Percentiles rank a stretch among this genome's conserved stretches.
Evolutionary conservation across 2,329 filamentous ascomycete species (phyloP).

Genomic region (Paraphaeosphaeria sporulosa): DNA sequence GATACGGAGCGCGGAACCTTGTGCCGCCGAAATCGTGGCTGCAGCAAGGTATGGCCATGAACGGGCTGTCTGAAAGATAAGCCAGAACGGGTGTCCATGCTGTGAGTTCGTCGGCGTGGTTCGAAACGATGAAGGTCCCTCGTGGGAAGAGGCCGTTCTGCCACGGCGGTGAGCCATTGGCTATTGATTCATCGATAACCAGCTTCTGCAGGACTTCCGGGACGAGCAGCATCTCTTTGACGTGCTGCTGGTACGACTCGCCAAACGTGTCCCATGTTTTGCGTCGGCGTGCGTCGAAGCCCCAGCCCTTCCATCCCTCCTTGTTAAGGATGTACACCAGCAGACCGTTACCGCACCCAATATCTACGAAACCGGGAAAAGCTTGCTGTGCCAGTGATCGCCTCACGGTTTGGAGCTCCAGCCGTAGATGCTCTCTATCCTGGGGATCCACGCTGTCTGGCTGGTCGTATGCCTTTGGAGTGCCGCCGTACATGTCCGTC

Average conservation of each 20-base stretch:
- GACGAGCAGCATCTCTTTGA: constrained; percentile 68
- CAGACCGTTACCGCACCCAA: constrained; percentile 94
- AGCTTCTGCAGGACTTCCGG: constrained; percentile 55
- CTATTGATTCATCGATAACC: neutral
- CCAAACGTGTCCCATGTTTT: constrained; percentile 85
- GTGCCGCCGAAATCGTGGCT: constrained; percentile 84
- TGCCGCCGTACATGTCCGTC: constrained; percentile 75
- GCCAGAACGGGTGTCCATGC: constrained; percentile 94
- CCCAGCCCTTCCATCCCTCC: constrained; percentile 86
- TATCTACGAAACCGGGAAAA: constrained; percentile 93
- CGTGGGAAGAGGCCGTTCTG: constrained; percentile 72
- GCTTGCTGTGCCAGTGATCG: constrained; percentile 23
- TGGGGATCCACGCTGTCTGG: neutral
- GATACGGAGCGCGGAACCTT: constrained; percentile 68
- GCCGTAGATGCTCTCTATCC: constrained; percentile 16
- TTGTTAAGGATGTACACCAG: constrained; percentile 81
- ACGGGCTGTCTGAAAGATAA: constrained; percentile 76
- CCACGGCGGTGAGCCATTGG: constrained; percentile 22
- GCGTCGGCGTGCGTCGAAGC: constrained; percentile 86
- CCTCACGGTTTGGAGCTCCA: neutral
- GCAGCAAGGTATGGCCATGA: constrained; percentile 95
- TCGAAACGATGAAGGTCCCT: constrained; percentile 91
- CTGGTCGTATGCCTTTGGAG: constrained; percentile 13
- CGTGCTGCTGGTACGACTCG: constrained; percentile 52
- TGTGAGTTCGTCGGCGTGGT: constrained; percentile 96